Conservation (phyloP, 1,284 basidiomycete species). For the Puccinia coronata region DNA sequence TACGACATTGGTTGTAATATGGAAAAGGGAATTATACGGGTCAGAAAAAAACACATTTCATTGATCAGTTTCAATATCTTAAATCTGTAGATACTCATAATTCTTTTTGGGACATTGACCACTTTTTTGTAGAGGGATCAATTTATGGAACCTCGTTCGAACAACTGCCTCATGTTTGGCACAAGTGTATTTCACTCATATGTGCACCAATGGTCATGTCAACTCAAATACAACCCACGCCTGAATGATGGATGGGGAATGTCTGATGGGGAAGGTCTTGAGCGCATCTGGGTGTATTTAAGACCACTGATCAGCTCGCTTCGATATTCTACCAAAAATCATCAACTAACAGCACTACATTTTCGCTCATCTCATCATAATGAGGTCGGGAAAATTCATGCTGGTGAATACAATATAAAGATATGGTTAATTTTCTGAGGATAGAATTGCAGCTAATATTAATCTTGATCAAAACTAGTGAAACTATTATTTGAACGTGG, state of each 20-base stretch:
- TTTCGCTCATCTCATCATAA: background rate
- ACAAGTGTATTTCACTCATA: slow-evolving; percentile 1
- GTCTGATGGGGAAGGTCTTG: background rate
- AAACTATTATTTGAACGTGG: background rate
- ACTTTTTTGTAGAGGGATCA: too few relatives aligned
- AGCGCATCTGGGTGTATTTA: background rate
- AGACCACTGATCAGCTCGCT: background rate
- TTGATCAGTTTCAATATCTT: too few relatives aligned
- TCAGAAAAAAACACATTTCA: too few relatives aligned
- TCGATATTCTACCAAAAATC: too few relatives aligned
- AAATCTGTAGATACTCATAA: too few relatives aligned
- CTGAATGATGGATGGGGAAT: slow-evolving; percentile 6
- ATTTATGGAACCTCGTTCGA: too few relatives aligned
- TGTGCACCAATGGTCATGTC: slow-evolving; percentile 9
- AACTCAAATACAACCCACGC: slow-evolving; percentile 4
- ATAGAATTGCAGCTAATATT: background rate
- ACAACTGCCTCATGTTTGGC: slow-evolving; percentile 7
- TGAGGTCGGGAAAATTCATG: background rate
- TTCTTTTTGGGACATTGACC: too few relatives aligned
- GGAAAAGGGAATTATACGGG: too few relatives aligned
- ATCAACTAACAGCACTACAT: background rate
- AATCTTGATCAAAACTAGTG: background rate
- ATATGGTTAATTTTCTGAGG: background rate
- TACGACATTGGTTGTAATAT: too few relatives aligned
- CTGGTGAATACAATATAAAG: background rate